Evolutionary conservation across 1,284 basidiomycete species (phyloP), one percentile per base, ranked within the genome.

Genomic region (Dichomitus squalens): DNA sequence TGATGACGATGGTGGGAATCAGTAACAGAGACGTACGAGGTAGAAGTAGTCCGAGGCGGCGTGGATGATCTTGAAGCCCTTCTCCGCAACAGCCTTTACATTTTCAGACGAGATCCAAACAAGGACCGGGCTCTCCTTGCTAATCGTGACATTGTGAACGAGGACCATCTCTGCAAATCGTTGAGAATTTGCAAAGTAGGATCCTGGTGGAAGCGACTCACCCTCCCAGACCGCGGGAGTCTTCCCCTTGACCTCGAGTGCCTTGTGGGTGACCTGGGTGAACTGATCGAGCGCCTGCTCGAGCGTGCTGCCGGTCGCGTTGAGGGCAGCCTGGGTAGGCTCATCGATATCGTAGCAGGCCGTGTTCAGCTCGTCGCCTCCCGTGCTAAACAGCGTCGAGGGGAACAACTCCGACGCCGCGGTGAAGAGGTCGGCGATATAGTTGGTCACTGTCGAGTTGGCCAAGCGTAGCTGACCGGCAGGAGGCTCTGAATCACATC

Each of bases 331-430:
- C 65, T 84, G 81, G 0, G 89, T 90, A 58, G 78, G 72, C 5
- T 72, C 65, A 69, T 93, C 91, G 27, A 83, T 69, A 0, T 75
- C 73, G 68, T 91, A 94, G 72, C 91, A 93, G 40, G 78, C 76
- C 8, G 70, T 68, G 68, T 93, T 93, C 60, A 95, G 71, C 72
- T 95, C 93, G 68, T 95, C 93, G 0, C 93, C 93, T 1, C 93
- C 93, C 0, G 90, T 90, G 62, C 84, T 85, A 69, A 95, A 85
- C 57, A 90, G 78, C 23, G 70, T 77, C 16, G 86, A 83, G 0
- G 84, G 81, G 61, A 89, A 80, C 35, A 82, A 70, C 18, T 73
- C 68, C 1, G 81, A 70, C 1, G 76, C 69, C 1, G 73, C 68
- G 7, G 68, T 61, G 60, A 88, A 77, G 29, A 90, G 68, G 8